Base-by-base conservation (phyloP, 2,329 filamentous ascomycete genomes). In the Lecanicillium sp. region DNA sequence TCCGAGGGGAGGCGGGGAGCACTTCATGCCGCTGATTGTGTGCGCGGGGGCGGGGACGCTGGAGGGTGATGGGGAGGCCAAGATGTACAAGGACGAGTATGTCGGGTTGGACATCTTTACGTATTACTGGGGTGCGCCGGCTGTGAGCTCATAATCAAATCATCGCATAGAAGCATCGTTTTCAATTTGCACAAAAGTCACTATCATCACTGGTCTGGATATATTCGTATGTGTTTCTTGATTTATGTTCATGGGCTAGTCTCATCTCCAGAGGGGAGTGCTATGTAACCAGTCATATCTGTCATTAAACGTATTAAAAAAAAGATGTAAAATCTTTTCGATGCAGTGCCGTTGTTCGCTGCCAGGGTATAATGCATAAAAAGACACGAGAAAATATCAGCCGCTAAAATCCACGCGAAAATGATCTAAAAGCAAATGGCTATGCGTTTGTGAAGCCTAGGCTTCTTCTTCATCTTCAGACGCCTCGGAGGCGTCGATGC, bases 1-100 rank as follows among this genome's bases (percentile, higher is more conserved):
- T 57, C 78, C 78, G 3, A 61, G 62, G 1, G 58, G 65, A 9
- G 75, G 72, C 0, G 77, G 74, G 0, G 78, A 81, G 62, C 78
- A 82, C 54, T 80, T 81, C 47, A 61, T 81, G 68, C 78, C 78
- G 50, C 58, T 82, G 61, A 58, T 80, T 38, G 78, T 81, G 26
- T 77, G 73, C 54, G 74, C 75, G 3, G 77, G 73, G 1, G 71
- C 71, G 0, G 76, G 72, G 11, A 19, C 17, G n/a, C n/a, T n/a
- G 9, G 30, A 35, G 1, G 71, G 71, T 17, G 62, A 58, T 1
- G 73, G 70, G 41, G 60, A 60, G 58, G 70, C 64, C 15, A 64
- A 61, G 53, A 60, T 52, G 12, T 80, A 78, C 54, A 61, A 60
- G n/a, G 77, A 81, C 58, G 61, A 70, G 5, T 77, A 68, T 52